phyloP scores from a whole-genome alignment of 805 yeast species.

The Hanseniaspora mollemarum region DNA sequence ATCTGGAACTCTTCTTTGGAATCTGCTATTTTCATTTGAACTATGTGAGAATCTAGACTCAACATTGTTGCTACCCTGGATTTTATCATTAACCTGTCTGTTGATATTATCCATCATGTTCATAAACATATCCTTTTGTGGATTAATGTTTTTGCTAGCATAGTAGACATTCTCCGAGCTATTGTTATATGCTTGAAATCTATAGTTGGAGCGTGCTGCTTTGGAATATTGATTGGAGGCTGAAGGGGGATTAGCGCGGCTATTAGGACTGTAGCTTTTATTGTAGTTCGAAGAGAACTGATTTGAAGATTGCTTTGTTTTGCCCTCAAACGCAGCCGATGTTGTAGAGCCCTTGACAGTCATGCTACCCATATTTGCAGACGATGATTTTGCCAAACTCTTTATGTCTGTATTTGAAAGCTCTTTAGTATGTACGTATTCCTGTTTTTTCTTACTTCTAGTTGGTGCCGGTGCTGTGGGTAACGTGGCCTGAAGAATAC shows the following conservation, averaged over 20 bases:
- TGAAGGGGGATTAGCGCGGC: background rate
- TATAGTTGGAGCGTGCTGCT: background rate
- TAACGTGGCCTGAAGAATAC: slow-evolving; percentile 1
- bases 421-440: background rate
- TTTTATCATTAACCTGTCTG: background rate
- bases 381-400: no score
- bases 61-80: background rate
- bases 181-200: background rate
- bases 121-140: background rate
- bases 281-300: no score
- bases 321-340: no score
- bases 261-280: background rate
- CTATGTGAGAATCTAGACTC: background rate
- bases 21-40: background rate
- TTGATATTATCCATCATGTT: background rate
- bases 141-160: background rate
- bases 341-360: no score
- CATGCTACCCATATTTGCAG: no score
- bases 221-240: background rate
- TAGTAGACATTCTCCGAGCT: background rate
- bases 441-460: background rate
- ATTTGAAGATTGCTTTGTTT: no score
- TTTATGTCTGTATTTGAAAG: no score
- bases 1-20: background rate
- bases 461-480: background rate